Evolutionary conservation across 805 yeast species (phyloP).

Genomic region (Metschnikowia aberdeeniae): DNA sequence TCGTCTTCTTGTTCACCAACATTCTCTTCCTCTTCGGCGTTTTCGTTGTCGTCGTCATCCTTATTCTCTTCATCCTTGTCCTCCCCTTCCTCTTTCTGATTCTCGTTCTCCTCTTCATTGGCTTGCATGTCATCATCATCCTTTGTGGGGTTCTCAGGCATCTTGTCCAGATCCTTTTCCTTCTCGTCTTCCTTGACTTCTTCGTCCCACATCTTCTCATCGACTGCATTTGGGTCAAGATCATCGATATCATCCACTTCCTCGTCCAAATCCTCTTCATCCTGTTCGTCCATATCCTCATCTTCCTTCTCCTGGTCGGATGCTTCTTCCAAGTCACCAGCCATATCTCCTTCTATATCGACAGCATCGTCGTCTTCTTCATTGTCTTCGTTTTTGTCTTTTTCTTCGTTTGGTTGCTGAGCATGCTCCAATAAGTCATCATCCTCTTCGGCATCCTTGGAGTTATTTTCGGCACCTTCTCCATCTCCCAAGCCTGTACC

Average conservation of each 20-base stretch:
- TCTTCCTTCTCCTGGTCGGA: conserved; percentile 62
- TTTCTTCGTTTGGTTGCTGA: conserved; percentile 69
- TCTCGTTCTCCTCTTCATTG: conserved; percentile 42
- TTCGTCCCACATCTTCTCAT: conserved; percentile 98
- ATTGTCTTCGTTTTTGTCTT: conserved; percentile 54
- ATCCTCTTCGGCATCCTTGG: conserved; percentile 86
- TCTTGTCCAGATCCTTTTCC: conserved; percentile 75
- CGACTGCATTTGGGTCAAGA: conserved; percentile 89
- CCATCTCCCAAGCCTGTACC: conserved; percentile 96
- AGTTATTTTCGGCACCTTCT: conserved; percentile 73
- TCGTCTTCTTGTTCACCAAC: conserved; percentile 82
- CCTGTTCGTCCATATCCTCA: conserved; percentile 32
- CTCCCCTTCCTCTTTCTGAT: conserved; percentile 26
- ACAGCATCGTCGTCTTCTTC: conserved; percentile 84
- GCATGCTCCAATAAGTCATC: conserved; percentile 82
- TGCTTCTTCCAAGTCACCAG: conserved; percentile 81
- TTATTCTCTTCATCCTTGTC: conserved; percentile 42
- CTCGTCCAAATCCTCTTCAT: conserved; percentile 73
- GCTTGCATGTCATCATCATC: conserved; percentile 50
- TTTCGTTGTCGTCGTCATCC: conserved; percentile 44
- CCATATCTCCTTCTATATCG: conserved; percentile 96
- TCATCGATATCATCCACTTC: conserved; percentile 87
- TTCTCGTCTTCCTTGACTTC: conserved; percentile 71
- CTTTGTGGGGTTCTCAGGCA: conserved; percentile 52
- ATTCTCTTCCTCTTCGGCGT: conserved; percentile 60